phyloP scores from a whole-genome alignment of 2,329 filamentous ascomycete species.

The Aspergillus vadensis region DNA sequence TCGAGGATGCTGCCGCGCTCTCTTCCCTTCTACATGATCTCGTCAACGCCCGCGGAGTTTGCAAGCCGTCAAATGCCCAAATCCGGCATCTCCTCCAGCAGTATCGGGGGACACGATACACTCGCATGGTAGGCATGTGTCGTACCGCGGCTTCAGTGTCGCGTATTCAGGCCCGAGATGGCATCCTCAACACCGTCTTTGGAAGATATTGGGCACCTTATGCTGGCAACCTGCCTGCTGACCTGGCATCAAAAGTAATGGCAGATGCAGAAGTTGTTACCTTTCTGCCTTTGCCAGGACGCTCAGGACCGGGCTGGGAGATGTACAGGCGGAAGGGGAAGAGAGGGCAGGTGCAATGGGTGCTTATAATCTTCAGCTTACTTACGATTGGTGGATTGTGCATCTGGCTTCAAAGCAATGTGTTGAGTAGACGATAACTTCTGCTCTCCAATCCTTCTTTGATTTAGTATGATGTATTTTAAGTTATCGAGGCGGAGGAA shows the following conservation, averaged over 20 bases:
- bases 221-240: slow-evolving; percentile 15
- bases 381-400: neutral
- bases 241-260: slow-evolving; percentile 21
- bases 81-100: slow-evolving; percentile 8
- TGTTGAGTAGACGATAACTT: neutral
- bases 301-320: slow-evolving; percentile 16
- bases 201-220: slow-evolving; percentile 25
- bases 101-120: slow-evolving; percentile 17
- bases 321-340: slow-evolving; percentile 5
- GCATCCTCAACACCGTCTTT: slow-evolving; percentile 19
- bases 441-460: neutral
- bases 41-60: neutral
- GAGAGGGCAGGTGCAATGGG: neutral
- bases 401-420: neutral
- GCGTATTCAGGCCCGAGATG: slow-evolving; percentile 25
- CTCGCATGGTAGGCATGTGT: slow-evolving; percentile 20
- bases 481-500: neutral
- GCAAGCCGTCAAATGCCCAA: slow-evolving; percentile 3
- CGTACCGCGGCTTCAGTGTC: slow-evolving; percentile 14
- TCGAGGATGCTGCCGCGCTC: slow-evolving; percentile 43
- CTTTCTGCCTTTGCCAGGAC: slow-evolving; percentile 19
- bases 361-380: neutral
- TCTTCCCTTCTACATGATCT: slow-evolving; percentile 32
- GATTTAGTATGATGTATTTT: neutral
- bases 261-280: slow-evolving; percentile 16